Conservation (phyloP, 768 basidiomycete genomes). For the Tylopilus plumbeoviolaceoides region DNA sequence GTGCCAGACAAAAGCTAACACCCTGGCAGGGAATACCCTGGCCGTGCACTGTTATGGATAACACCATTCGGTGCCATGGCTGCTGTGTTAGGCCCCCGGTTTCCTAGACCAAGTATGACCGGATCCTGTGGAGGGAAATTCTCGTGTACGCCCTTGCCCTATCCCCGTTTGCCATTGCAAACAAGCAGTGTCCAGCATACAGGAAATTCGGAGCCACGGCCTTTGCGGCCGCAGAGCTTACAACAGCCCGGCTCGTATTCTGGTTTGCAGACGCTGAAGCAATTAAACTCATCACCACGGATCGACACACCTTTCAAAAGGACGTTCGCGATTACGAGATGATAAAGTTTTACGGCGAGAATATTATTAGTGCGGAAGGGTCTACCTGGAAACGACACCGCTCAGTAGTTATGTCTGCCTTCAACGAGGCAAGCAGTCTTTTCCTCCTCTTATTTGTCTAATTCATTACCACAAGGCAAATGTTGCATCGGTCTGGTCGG, state of each 20-base stretch:
- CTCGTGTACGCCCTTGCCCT: constrained; percentile 27
- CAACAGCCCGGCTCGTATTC: constrained; percentile 28
- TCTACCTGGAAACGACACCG: constrained; percentile 46
- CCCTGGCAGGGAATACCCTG: constrained; percentile 3
- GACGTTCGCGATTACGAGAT: constrained; percentile 38
- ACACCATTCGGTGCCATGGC: constrained; percentile 31
- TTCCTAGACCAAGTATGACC: constrained; percentile 32
- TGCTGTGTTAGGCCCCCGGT: constrained; percentile 27
- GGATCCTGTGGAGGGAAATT: constrained; percentile 35
- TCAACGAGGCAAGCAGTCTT: constrained; percentile 39
- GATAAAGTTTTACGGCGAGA: constrained; percentile 43
- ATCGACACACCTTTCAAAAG: constrained; percentile 38
- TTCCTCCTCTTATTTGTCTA: not conserved
- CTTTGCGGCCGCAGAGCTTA: constrained; percentile 34
- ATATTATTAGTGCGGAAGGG: constrained; percentile 40
- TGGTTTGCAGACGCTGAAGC: constrained; percentile 47
- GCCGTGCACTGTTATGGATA: constrained; percentile 24
- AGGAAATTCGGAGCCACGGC: constrained; percentile 36
- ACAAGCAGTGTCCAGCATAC: constrained; percentile 30
- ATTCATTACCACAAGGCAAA: constrained; percentile 33
- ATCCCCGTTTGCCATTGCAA: not conserved
- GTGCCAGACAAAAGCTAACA: not conserved
- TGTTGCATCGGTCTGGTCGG: constrained; percentile 46
- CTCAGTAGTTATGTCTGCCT: constrained; percentile 42
- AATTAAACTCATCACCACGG: constrained; percentile 32